phyloP scores from a whole-genome alignment of 257 asterid genomes.

The Capsicum chinense region DNA sequence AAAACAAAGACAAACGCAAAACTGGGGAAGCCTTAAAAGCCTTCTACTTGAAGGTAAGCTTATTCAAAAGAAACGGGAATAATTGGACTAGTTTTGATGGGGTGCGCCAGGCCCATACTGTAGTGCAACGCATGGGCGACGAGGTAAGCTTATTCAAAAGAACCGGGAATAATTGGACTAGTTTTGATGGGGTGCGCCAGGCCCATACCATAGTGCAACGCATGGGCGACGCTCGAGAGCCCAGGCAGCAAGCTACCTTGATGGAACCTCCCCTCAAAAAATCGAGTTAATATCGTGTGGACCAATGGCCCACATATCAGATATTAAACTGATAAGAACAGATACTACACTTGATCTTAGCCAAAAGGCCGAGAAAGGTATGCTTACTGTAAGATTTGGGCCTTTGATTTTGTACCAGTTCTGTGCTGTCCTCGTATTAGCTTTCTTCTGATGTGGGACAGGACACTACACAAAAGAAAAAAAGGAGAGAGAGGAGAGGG shows the following conservation, averaged over 20 bases:
- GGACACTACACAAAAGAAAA: no score
- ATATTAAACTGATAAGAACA: slow-evolving; percentile 46
- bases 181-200: background rate
- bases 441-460: background rate
- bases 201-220: background rate
- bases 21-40: no score
- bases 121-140: background rate
- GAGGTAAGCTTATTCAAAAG: no score
- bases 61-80: no score
- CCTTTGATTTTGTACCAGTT: background rate
- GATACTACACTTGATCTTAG: slow-evolving; percentile 53
- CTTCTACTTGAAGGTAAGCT: no score
- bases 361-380: slow-evolving; percentile 59
- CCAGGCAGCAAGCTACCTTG: background rate
- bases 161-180: slow-evolving; percentile 16
- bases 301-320: background rate
- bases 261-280: background rate
- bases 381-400: background rate
- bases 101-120: background rate
- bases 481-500: no score
- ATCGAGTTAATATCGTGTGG: background rate
- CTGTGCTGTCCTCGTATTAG: background rate
- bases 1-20: no score
- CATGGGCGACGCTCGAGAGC: background rate
- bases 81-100: slow-evolving; percentile 22